phyloP scores from a whole-genome alignment of 768 basidiomycete genomes.

The Boletellus emodensis region DNA sequence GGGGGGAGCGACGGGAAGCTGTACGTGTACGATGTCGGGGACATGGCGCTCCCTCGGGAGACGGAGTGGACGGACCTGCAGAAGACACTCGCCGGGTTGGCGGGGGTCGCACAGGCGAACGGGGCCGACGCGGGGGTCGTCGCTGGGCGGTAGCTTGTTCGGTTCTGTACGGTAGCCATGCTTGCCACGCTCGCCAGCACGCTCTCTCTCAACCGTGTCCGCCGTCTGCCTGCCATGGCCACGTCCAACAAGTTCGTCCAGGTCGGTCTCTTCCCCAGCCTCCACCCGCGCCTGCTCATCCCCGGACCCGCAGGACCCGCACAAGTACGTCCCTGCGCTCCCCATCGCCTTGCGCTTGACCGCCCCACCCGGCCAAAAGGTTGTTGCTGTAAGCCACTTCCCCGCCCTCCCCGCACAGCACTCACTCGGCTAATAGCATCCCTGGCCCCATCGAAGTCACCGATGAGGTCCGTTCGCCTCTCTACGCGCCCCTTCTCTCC shows the following conservation, averaged over 20 bases:
- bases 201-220: neutral
- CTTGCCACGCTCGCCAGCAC: neutral
- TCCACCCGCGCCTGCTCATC: too few species aligned
- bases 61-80: constrained; percentile 93
- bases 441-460: constrained; percentile 63
- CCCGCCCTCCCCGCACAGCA: neutral
- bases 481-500: neutral
- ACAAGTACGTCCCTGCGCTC: constrained; percentile 39
- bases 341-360: constrained; percentile 22
- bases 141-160: constrained; percentile 30
- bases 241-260: constrained; percentile 21
- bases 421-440: constrained; percentile 37
- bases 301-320: constrained; percentile 31
- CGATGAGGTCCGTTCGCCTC: constrained; percentile 44
- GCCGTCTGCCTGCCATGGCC: constrained; percentile 14
- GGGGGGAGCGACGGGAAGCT: constrained; percentile 91
- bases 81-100: constrained; percentile 72
- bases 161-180: too few species aligned
- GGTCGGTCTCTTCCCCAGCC: too few species aligned
- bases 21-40: constrained; percentile 94
- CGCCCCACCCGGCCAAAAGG: constrained; percentile 28
- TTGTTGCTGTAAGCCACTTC: constrained; percentile 42
- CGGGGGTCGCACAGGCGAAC: constrained; percentile 44
- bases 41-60: constrained; percentile 84
- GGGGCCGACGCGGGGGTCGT: constrained; percentile 33